A percentile compares a stretch with the other conserved stretches of the same genome.
These are phyloP conservation scores for Vigna hirtella DNA, from an alignment of 306 rosid genomes.

Conservation along the genomic window DNA sequence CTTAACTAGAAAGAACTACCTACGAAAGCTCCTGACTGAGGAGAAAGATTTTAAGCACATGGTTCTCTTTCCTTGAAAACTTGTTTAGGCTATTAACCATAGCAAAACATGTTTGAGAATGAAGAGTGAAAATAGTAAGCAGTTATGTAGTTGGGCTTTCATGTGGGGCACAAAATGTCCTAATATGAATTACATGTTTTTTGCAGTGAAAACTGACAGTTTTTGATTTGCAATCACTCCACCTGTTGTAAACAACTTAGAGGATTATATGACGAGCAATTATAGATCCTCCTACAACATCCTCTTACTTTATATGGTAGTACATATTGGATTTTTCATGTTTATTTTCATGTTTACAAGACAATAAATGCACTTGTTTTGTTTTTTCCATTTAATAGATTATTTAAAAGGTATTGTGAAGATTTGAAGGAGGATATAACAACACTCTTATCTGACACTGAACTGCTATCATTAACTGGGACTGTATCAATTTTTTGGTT, in stretches of 20 bases:
- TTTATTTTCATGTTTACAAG: not conserved
- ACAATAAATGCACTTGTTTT: not conserved
- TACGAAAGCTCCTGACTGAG: no score
- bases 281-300: not conserved
- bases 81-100: not conserved
- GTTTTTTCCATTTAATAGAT: not conserved
- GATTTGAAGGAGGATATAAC: not conserved
- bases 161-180: not conserved
- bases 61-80: not conserved
- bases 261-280: not conserved
- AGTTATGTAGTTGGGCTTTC: not conserved
- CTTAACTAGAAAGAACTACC: no score
- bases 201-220: not conserved
- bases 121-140: slow-evolving; percentile 4
- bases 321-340: no score
- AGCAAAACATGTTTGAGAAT: slow-evolving; percentile 19
- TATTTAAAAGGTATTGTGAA: not conserved
- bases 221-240: not conserved
- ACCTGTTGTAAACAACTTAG: not conserved
- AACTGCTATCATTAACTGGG: not conserved
- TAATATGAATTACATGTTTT: not conserved
- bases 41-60: no score
- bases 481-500: not conserved
- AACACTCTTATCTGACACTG: not conserved
- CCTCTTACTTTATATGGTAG: not conserved